phyloP scores from a whole-genome alignment of 805 yeast species.

The Ogataea corticis region DNA sequence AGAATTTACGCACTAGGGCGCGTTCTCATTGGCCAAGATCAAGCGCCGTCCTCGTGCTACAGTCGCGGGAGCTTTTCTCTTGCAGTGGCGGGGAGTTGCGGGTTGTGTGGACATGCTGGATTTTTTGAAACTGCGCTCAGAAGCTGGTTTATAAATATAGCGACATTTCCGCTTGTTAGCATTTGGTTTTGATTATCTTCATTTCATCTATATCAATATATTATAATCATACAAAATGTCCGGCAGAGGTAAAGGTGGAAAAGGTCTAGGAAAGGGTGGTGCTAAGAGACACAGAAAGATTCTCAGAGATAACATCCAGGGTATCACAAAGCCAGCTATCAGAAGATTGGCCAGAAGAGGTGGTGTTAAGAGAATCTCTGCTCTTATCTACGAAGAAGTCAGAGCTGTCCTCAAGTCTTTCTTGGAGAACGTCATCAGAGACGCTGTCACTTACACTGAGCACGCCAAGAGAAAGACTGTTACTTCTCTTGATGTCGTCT shows the following conservation, averaged over 20 bases:
- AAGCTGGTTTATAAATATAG: slow-evolving; percentile 4
- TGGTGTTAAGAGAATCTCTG: slow-evolving; percentile 99
- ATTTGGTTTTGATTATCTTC: not conserved
- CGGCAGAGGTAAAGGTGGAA: slow-evolving; percentile 99
- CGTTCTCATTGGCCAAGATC: slow-evolving; percentile 2
- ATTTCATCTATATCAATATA: not conserved
- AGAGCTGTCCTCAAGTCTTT: slow-evolving; percentile 95
- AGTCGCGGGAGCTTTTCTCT: not conserved
- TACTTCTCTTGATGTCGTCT: slow-evolving; percentile 97
- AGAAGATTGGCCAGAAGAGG: slow-evolving; percentile 99
- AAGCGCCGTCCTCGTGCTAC: not conserved
- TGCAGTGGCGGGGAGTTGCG: slow-evolving; percentile 1
- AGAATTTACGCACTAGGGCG: slow-evolving; percentile 5
- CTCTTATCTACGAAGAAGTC: slow-evolving; percentile 97
- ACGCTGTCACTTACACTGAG: slow-evolving; percentile 98
- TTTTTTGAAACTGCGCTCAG: slow-evolving; percentile 1
- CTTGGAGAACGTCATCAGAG: slow-evolving; percentile 97
- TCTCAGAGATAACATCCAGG: slow-evolving; percentile 98
- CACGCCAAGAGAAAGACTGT: slow-evolving; percentile 99
- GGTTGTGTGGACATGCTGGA: slow-evolving; percentile 2
- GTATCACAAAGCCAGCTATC: slow-evolving; percentile 99
- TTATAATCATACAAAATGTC: slow-evolving; percentile 57
- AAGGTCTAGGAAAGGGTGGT: slow-evolving; percentile 99
- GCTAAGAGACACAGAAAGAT: slow-evolving; percentile 99
- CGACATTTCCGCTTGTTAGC: slow-evolving; percentile 2